A percentile compares a stretch with the other conserved stretches of the same genome.
These are phyloP conservation scores for Toxoplasma gondii DNA, from an alignment of 169 alveolate genomes.

Conservation along the genomic window DNA sequence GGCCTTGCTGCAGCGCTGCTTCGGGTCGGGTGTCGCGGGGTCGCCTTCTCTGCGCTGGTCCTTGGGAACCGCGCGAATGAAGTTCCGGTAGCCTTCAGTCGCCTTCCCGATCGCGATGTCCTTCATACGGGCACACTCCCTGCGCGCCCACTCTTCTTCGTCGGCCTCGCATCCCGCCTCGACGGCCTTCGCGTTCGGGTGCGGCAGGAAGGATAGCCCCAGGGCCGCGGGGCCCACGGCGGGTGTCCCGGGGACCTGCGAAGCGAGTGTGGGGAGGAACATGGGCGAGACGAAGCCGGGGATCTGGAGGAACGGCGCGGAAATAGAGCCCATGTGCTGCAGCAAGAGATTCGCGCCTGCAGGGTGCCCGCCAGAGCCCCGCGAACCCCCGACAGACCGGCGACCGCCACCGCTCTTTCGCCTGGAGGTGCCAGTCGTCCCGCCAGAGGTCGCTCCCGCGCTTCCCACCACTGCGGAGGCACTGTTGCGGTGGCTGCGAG, in stretches of 20 bases:
- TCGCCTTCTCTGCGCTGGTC: slow-evolving; percentile 73
- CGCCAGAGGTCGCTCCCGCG: slow-evolving; percentile 26
- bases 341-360: slow-evolving; percentile 47
- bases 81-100: slow-evolving; percentile 76
- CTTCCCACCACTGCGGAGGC: slow-evolving; percentile 47
- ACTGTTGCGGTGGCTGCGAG: slow-evolving; percentile 1
- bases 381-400: slow-evolving; percentile 59
- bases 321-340: slow-evolving; percentile 51
- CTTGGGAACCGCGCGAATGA: slow-evolving; percentile 71
- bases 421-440: slow-evolving; percentile 41
- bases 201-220: slow-evolving; percentile 19
- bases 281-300: slow-evolving; percentile 68
- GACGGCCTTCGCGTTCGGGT: slow-evolving; percentile 51
- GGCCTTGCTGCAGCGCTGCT: slow-evolving; percentile 71
- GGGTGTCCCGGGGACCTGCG: slow-evolving; percentile 47
- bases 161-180: slow-evolving; percentile 59
- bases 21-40: slow-evolving; percentile 77
- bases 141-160: slow-evolving; percentile 66
- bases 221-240: slow-evolving; percentile 43
- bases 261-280: slow-evolving; percentile 56
- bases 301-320: slow-evolving; percentile 58
- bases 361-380: slow-evolving; percentile 49
- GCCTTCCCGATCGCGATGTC: slow-evolving; percentile 80
- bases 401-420: slow-evolving; percentile 50
- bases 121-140: slow-evolving; percentile 75